These are phyloP conservation scores for Cyberlindnera petersonii DNA, from an alignment of 805 yeast genomes.

Conservation along the genomic window DNA sequence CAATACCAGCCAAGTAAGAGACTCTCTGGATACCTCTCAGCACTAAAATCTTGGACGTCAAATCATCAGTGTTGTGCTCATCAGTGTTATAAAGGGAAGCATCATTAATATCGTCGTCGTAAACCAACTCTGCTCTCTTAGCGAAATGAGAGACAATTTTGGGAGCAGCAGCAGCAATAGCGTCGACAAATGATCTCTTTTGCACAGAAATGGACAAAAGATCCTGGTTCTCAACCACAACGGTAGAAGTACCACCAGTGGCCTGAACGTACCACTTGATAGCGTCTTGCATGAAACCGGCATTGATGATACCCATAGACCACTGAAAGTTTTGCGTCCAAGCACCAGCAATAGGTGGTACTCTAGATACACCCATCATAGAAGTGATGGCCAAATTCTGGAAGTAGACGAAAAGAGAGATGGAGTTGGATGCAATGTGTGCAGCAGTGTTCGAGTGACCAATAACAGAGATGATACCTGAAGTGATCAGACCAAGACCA, in stretches of 20 bases:
- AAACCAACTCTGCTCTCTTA: conserved; percentile 40
- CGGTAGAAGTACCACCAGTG: conserved; percentile 87
- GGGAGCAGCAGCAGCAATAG: conserved; percentile 12
- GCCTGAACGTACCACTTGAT: conserved; percentile 94
- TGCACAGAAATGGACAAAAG: conserved; percentile 83
- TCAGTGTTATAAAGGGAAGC: conserved; percentile 58
- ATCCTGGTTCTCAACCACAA: conserved; percentile 59
- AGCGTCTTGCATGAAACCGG: conserved; percentile 72
- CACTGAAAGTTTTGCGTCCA: conserved; percentile 97
- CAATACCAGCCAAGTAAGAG: conserved; percentile 78
- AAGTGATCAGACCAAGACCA: conserved; percentile 80
- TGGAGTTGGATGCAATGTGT: conserved; percentile 94
- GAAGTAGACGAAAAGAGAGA: conserved; percentile 88
- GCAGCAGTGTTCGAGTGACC: conserved; percentile 94
- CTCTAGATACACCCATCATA: conserved; percentile 89
- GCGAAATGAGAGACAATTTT: conserved; percentile 20
- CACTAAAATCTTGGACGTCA: conserved; percentile 68
- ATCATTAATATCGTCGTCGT: conserved; percentile 45
- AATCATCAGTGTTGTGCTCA: conserved; percentile 55
- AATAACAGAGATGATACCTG: conserved; percentile 80
- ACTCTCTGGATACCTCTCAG: conserved; percentile 92
- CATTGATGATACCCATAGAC: conserved; percentile 88
- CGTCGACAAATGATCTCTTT: conserved; percentile 36
- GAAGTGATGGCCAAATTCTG: conserved; percentile 88
- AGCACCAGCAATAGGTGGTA: conserved; percentile 96